phyloP scores from a whole-genome alignment of 305 asterid species.

The Solanum chacoense region DNA sequence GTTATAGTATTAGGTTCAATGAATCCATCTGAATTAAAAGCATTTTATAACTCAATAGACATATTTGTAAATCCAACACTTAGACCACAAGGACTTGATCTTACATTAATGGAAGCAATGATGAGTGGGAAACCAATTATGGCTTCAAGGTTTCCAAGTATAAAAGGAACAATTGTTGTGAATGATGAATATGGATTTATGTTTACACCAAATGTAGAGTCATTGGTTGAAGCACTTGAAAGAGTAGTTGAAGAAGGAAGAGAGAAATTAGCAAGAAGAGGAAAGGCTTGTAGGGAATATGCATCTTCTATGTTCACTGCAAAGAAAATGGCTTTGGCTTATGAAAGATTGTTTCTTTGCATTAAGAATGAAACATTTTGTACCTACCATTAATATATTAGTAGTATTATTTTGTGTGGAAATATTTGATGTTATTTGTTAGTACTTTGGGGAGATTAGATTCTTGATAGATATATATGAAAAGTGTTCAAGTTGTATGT shows the following conservation, averaged over 20 bases:
- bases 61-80: conserved; percentile 77
- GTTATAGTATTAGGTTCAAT: conserved; percentile 65
- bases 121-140: conserved; percentile 82
- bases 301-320: conserved; percentile 84
- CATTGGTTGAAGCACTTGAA: conserved; percentile 57
- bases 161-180: conserved; percentile 72
- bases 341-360: conserved; percentile 82
- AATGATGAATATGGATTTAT: conserved; percentile 63
- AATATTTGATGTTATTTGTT: not conserved
- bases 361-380: conserved; percentile 66
- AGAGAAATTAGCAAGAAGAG: conserved; percentile 49
- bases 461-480: not conserved
- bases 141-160: conserved; percentile 92
- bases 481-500: not conserved
- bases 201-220: conserved; percentile 71
- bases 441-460: not conserved
- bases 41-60: conserved; percentile 71
- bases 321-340: conserved; percentile 74
- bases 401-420: not conserved
- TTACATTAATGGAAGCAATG: conserved; percentile 85
- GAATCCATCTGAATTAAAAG: conserved; percentile 43
- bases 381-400: conserved; percentile 27
- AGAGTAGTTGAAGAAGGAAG: conserved; percentile 53
- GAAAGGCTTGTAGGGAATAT: conserved; percentile 57
- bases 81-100: conserved; percentile 95